A percentile compares a stretch with the other conserved stretches of the same genome.
Evolutionary conservation across 1,284 basidiomycete genomes (phyloP).

Genomic region (Vanrija humicola): DNA sequence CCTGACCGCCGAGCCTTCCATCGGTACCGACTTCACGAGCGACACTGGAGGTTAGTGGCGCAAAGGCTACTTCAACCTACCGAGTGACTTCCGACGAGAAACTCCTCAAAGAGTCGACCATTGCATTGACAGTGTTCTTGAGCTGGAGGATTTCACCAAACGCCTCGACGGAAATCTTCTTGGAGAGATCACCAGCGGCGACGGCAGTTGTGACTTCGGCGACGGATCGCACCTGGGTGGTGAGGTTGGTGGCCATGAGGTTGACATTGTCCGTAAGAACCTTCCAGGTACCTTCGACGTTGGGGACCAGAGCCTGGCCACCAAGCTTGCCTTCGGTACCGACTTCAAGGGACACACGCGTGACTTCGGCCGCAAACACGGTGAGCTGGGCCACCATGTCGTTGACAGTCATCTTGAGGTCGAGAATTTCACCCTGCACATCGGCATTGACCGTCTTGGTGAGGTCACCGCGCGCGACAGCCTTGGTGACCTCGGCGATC

Average conservation of each 20-base stretch:
- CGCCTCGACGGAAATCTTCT: conserved; percentile 90
- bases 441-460: conserved; percentile 88
- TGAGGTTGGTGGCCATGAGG: conserved; percentile 67
- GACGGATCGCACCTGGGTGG: conserved; percentile 93
- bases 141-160: conserved; percentile 95
- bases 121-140: conserved; percentile 53
- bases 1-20: conserved; percentile 92
- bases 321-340: conserved; percentile 94
- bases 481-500: conserved; percentile 95
- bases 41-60: conserved; percentile 48
- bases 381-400: conserved; percentile 50
- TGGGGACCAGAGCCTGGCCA: conserved; percentile 82
- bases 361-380: conserved; percentile 62
- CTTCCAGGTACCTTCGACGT: conserved; percentile 89
- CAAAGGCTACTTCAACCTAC: conserved; percentile 5
- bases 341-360: conserved; percentile 82
- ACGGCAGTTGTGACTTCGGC: conserved; percentile 98
- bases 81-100: conserved; percentile 67
- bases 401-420: conserved; percentile 67
- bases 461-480: conserved; percentile 89
- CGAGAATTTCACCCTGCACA: conserved; percentile 94
- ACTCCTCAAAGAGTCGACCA: conserved; percentile 49
- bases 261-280: conserved; percentile 92
- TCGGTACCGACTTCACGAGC: conserved; percentile 91
- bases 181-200: conserved; percentile 82